Percentiles rank a stretch among this genome's conserved stretches.
These are phyloP conservation scores for Camelina laxa DNA, from an alignment of 345 rosid species.

Conservation along the genomic window DNA sequence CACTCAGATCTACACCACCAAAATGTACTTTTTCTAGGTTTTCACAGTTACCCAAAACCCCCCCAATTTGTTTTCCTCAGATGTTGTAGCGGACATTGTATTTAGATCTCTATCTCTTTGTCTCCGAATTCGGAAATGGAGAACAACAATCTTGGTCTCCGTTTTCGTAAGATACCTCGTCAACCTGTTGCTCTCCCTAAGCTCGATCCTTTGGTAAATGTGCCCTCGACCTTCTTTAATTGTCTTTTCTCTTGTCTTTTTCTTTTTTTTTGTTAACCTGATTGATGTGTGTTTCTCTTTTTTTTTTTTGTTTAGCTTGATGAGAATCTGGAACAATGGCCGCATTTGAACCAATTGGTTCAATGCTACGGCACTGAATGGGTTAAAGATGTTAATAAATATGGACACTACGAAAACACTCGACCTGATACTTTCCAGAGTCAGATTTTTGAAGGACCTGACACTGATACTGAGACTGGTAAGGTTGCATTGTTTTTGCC, in stretches of 20 bases:
- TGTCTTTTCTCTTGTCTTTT: neutral
- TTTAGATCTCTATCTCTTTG: constrained; percentile 24
- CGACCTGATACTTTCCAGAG: constrained; percentile 68
- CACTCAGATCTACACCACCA: constrained; percentile 38
- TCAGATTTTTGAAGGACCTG: constrained; percentile 97
- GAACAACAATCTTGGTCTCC: constrained; percentile 35
- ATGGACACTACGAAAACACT: constrained; percentile 79
- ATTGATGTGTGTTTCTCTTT: neutral
- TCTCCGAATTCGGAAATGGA: constrained; percentile 33
- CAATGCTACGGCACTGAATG: constrained; percentile 89
- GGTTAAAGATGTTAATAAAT: constrained; percentile 92
- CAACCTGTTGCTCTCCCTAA: constrained; percentile 44
- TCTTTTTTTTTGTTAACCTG: neutral
- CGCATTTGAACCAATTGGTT: constrained; percentile 85
- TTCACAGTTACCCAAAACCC: neutral
- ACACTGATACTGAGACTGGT: constrained; percentile 97
- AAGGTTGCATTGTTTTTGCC: neutral
- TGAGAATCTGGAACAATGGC: constrained; percentile 95
- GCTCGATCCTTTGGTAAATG: constrained; percentile 45
- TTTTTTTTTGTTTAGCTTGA: constrained; percentile 58
- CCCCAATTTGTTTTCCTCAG: neutral
- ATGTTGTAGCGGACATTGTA: constrained; percentile 15
- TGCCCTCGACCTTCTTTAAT: neutral
- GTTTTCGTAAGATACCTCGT: constrained; percentile 43
- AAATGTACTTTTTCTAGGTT: constrained; percentile 28